Evolutionary conservation across 2,329 filamentous ascomycete genomes (phyloP), one percentile per base, ranked within the genome.

Genomic region (Botrytis deweyae): DNA sequence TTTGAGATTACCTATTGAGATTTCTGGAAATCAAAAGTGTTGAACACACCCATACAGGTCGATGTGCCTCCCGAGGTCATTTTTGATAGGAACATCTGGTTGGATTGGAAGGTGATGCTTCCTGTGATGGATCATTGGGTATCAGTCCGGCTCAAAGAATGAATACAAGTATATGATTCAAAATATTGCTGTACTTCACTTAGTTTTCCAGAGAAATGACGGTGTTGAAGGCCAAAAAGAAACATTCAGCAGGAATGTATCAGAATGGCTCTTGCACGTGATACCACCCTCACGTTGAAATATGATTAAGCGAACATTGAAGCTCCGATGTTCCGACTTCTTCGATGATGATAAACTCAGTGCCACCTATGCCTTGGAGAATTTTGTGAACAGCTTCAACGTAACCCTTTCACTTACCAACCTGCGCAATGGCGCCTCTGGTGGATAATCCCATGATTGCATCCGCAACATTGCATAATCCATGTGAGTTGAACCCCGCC

Each of bases 381-480:
- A 29, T 55, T 49, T 58, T 72, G 52, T 72, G 71, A 72, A 72
- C 62, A 72, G 64, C 63, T 62, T 68, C 71, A 69, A 72, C 63
- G 4, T 6, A 72, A 72, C 44, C 38, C 33, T 72, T 61, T 68
- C 64, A 58, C 46, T 49, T 40, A 67, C 22, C 40, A 38, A 59
- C 44, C 42, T 72, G 71, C 71, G 71, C 71, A 81, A 92, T 92
- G 91, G 87, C 91, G 85, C 90, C 91, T 83, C 92, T 99, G 83
- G 94, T 98, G 83, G 93, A 97, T 85, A 95, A 94, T 84, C 85
- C 91, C 79, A 93, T 97, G 87, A 97, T 99, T 83, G 89, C 92
- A 86, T 88, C 91, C 82, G 93, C 96, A 77, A 92, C 94, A 82
- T 89, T 99, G 78, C 91, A 98, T 83, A 94, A 94, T 80, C 94